A percentile compares a stretch with the other conserved stretches of the same genome.
phyloP scores from a whole-genome alignment of 352 stramenopile species.

The Pythium dissotocum region DNA sequence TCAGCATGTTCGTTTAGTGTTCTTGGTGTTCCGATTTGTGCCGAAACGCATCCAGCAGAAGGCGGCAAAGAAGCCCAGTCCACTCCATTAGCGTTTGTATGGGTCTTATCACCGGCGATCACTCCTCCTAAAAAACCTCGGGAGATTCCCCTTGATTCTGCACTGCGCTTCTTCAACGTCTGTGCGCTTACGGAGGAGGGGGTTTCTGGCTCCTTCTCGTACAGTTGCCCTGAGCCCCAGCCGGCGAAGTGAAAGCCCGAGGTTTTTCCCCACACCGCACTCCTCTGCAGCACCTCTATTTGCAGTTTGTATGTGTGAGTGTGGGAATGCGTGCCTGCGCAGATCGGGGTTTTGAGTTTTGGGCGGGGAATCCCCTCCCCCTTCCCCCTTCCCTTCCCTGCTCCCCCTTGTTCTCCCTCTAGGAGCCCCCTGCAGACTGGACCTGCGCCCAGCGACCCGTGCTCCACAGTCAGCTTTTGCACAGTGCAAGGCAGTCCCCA shows the following conservation, averaged over 20 bases:
- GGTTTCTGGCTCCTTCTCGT: conserved; percentile 38
- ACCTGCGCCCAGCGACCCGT: not conserved
- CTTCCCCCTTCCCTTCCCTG: conserved; percentile 8
- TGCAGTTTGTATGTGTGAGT: conserved; percentile 30
- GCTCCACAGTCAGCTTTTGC: conserved; percentile 32
- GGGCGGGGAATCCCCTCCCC: conserved; percentile 25
- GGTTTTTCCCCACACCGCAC: conserved; percentile 25
- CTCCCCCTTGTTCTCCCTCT: conserved; percentile 4
- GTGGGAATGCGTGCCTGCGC: conserved; percentile 19
- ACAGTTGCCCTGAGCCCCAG: conserved; percentile 29
- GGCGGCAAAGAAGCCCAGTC: conserved; percentile 16
- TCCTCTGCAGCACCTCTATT: conserved; percentile 5
- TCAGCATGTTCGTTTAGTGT: conserved; percentile 20
- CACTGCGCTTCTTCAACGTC: conserved; percentile 40
- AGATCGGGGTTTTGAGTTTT: conserved; percentile 31
- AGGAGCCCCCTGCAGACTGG: conserved; percentile 10
- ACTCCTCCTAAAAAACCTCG: conserved; percentile 46
- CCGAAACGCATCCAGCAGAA: not conserved
- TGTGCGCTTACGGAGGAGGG: conserved; percentile 27
- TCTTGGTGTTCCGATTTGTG: conserved; percentile 11
- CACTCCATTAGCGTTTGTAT: conserved; percentile 29
- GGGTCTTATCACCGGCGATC: conserved; percentile 13
- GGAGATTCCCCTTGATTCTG: conserved; percentile 39
- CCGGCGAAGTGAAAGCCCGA: conserved; percentile 27
- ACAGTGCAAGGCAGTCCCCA: conserved; percentile 39